Base-by-base conservation (phyloP, 257 asterid genomes). In the Osmanthus fragrans region DNA sequence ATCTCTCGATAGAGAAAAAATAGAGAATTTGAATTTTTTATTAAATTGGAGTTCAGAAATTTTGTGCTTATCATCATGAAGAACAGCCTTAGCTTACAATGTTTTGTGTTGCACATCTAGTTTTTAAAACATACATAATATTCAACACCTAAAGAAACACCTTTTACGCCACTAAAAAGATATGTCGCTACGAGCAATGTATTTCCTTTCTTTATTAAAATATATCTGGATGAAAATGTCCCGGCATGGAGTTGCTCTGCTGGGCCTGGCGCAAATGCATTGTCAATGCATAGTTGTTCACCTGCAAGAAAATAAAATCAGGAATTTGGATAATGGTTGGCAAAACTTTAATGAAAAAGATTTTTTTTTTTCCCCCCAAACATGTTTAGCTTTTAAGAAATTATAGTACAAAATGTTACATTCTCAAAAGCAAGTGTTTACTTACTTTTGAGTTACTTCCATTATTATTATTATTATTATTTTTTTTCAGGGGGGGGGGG, bases 231-330 rank as follows among this genome's bases (percentile, higher is more conserved):
- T 88, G 77, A 86, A 86, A 87, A 37, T 71, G 92, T 64, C 94
- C 91, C 0, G 86, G 87, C 51, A 90, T 87, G 58, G 90, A 80
- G 82, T 82, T 93, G 84, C 81, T 68, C 71, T 86, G 92, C 83
- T 88, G 88, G 60, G 94, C 93, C 82, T 87, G 94, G 2, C 77
- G 91, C 84, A 93, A 54, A 75, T 86, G 92, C 92, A 91, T 72
- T 11, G 78, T 80, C 88, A 93, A 83, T 4, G 94, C 92, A 77
- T 93, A 93, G 87, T 91, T 91, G 77, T 84, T 90, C 83, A 91
- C 84, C 97, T 88, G 89, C 86, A 87, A 73, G 34, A 74, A 73
- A 29, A 47, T 49, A 12, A 65, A 81, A 77, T 74, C 74, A 69
- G 16, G 16, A 30, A 32, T 32, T 63, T 29, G 29, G 34, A 12